phyloP scores from a whole-genome alignment of 1,139 yeast genomes.

The Keqinozyma sinolaborantium region DNA sequence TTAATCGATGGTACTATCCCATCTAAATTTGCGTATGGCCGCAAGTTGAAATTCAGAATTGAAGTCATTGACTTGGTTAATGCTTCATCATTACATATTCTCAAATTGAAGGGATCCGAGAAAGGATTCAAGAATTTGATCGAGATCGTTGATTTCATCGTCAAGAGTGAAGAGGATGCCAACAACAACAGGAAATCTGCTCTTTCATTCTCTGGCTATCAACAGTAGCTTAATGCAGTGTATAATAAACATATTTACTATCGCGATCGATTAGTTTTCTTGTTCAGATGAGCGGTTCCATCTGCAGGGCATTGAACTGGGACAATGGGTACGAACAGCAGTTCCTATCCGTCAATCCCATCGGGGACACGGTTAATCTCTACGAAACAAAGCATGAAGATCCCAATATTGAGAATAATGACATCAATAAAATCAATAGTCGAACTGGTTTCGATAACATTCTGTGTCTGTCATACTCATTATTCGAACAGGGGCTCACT shows the following conservation, averaged over 20 bases:
- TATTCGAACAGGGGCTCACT: constrained; percentile 51
- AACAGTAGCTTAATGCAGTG: not conserved
- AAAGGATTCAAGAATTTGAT: constrained; percentile 58
- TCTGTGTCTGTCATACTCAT: constrained; percentile 68
- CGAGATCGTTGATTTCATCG: constrained; percentile 40
- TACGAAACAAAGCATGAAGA: constrained; percentile 52
- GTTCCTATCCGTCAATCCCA: constrained; percentile 61
- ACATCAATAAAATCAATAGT: constrained; percentile 45
- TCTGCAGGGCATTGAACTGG: constrained; percentile 59
- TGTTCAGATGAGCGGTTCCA: constrained; percentile 59
- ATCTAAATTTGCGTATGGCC: constrained; percentile 43
- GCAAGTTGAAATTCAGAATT: constrained; percentile 47
- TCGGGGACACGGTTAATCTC: constrained; percentile 63
- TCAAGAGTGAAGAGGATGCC: constrained; percentile 34
- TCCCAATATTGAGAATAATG: constrained; percentile 30
- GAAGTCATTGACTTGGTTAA: constrained; percentile 37
- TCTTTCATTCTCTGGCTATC: not conserved
- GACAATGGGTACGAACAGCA: constrained; percentile 52
- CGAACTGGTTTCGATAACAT: constrained; percentile 69
- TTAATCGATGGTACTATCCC: constrained; percentile 47
- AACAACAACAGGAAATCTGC: constrained; percentile 13
- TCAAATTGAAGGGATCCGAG: constrained; percentile 64
- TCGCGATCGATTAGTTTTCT: not conserved
- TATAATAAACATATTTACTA: no score
- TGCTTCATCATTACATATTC: constrained; percentile 50